Percentiles rank a stretch among this genome's conserved stretches.
Evolutionary conservation across 768 basidiomycete genomes (phyloP).

Genomic region (Chalciporus piperatus): DNA sequence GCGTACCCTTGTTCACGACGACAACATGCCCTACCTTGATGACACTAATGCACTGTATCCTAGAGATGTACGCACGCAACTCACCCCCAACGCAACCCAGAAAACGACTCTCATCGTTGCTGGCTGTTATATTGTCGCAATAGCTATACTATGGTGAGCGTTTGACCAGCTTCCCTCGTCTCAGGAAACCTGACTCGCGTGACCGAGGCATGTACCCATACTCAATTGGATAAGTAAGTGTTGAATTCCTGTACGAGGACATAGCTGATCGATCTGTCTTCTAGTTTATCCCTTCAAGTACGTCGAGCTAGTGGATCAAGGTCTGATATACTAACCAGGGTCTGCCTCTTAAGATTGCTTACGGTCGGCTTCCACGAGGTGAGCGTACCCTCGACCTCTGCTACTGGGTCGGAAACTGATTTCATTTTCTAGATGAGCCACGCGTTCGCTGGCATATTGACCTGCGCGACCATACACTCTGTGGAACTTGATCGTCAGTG

Average conservation of each 20-base stretch:
- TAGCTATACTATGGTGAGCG: slow-evolving; percentile 77
- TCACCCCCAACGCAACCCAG: slow-evolving; percentile 74
- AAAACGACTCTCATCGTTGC: slow-evolving; percentile 77
- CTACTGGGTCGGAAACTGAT: background rate
- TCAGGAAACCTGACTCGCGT: slow-evolving; percentile 1
- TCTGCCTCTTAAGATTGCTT: slow-evolving; percentile 50
- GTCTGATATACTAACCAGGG: slow-evolving; percentile 11
- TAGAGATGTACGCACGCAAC: slow-evolving; percentile 27
- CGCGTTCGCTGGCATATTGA: slow-evolving; percentile 74
- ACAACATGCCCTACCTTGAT: slow-evolving; percentile 31
- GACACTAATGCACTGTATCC: slow-evolving; percentile 17
- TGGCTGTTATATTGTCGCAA: slow-evolving; percentile 67
- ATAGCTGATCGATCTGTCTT: slow-evolving; percentile 9
- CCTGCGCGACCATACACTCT: slow-evolving; percentile 82
- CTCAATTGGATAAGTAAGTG: slow-evolving; percentile 70
- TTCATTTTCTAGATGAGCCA: slow-evolving; percentile 69
- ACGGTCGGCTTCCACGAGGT: slow-evolving; percentile 92
- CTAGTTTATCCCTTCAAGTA: slow-evolving; percentile 92
- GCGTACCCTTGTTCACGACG: slow-evolving; percentile 16
- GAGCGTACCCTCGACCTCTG: slow-evolving; percentile 3
- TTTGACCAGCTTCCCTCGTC: background rate
- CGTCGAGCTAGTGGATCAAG: slow-evolving; percentile 26
- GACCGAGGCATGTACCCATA: slow-evolving; percentile 70
- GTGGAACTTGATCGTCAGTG: slow-evolving; percentile 83
- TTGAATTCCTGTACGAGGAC: background rate